Percentiles rank a stretch among this genome's conserved stretches.
Conservation (phyloP, 2,329 filamentous ascomycete species). For the Aulographum hederae region DNA sequence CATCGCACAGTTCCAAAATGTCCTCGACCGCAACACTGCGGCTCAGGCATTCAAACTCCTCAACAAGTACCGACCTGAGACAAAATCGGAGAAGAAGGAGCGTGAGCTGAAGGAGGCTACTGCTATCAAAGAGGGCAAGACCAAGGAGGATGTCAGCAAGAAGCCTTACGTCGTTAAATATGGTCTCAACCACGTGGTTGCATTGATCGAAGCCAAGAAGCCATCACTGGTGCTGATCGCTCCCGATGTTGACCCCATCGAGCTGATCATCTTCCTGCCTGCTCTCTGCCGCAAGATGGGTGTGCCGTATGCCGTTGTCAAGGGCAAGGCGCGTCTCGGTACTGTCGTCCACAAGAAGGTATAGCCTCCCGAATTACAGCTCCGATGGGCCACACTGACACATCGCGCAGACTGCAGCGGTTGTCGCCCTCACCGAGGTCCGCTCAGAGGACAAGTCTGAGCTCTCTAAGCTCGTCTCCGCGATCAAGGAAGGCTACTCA, state of each 20-base stretch:
- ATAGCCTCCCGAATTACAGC: constrained; percentile 10
- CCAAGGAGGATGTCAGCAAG: constrained; percentile 99
- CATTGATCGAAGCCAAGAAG: constrained; percentile 73
- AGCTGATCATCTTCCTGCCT: constrained; percentile 97
- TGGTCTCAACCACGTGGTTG: constrained; percentile 88
- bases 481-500: constrained; percentile 95
- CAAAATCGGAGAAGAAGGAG: constrained; percentile 99
- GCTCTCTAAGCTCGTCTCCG: constrained; percentile 87
- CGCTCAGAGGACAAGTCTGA: constrained; percentile 96
- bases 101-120: constrained; percentile 95
- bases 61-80: constrained; percentile 99
- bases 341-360: constrained; percentile 99
- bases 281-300: constrained; percentile 99
- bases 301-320: constrained; percentile 96
- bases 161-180: constrained; percentile 99
- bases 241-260: constrained; percentile 99
- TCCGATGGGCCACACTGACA: constrained; percentile 12
- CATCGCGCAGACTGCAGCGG: constrained; percentile 79
- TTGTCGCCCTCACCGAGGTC: constrained; percentile 90
- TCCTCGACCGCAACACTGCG: constrained; percentile 75
- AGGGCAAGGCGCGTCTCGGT: constrained; percentile 98
- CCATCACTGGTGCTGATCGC: constrained; percentile 93
- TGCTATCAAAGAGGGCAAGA: constrained; percentile 96
- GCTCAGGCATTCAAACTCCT: constrained; percentile 97
- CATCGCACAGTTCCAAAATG: constrained; percentile 93